Evolutionary conservation across 176 grass and related monocot species (phyloP), one percentile per base, ranked within the genome.

Genomic region (Ensete glaucum): DNA sequence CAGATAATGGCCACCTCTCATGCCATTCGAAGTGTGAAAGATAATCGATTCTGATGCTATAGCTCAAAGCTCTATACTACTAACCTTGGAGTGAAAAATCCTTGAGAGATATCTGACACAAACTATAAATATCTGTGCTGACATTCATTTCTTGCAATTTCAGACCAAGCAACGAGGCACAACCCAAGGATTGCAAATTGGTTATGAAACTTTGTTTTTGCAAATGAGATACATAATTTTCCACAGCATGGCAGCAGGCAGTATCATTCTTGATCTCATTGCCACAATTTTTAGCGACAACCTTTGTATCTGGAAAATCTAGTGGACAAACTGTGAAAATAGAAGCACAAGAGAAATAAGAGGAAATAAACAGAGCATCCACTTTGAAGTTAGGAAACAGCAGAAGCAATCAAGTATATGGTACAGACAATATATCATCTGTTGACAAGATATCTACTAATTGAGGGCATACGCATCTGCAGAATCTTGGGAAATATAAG

Each of bases 141-240:
- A 99, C 95, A 85, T 94, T 91, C 95, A 88, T 94, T 12, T 87
- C 78, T 80, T 93, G 90, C 76, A 99, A 87, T 75, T 99, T 94
- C 34, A 52, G 21, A 49, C 86, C 95, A 76, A 99, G 90, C 73
- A 78, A 87, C 56, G 86, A 52, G n/a, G 90, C 88, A 80, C 95
- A 99, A 82, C 89, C 89, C 71, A 99, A 83, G 63, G 95, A 90
- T 87, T 99, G 95, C 71, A 99, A 78, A 82, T 99, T 99, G 23
- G 90, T 94, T 73, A 99, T 99, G 90, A 99, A 99, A 74, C 95
- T 99, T 89, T 99, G 95, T 80, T 94, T 99, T 83, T 93, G 90
- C 75, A 99, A 82, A 79, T 93, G 90, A 79, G 95, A 86, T 77
- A 99, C 88, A 54, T 91, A 99, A 81, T 76, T 93, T 66, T 64